Conservation (phyloP, 495 filamentous ascomycete species). For the Trichoderma virens region DNA sequence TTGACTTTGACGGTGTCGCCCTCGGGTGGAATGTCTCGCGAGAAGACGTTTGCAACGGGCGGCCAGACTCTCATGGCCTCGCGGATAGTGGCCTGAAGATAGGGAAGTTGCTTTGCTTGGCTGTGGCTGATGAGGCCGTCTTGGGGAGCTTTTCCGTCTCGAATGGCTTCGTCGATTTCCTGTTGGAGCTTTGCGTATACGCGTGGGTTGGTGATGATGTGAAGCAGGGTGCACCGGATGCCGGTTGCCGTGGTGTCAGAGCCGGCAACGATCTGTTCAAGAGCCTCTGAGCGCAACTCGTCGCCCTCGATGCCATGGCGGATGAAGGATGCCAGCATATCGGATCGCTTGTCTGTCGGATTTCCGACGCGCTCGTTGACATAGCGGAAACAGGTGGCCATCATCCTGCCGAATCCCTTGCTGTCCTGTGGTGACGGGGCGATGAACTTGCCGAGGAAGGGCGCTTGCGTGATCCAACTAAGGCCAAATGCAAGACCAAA, state of each 20-base stretch:
- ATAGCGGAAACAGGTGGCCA: slow-evolving; percentile 23
- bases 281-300: slow-evolving; percentile 25
- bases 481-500: slow-evolving; percentile 13
- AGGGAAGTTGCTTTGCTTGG: slow-evolving; percentile 31
- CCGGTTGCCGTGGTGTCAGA: slow-evolving; percentile 53
- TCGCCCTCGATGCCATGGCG: slow-evolving; percentile 23
- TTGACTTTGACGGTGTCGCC: slow-evolving; percentile 41
- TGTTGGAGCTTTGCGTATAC: slow-evolving; percentile 45
- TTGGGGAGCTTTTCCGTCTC: slow-evolving; percentile 12
- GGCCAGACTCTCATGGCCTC: slow-evolving; percentile 30
- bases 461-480: slow-evolving; percentile 14
- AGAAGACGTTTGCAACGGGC: slow-evolving; percentile 34
- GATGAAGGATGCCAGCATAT: slow-evolving; percentile 34
- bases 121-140: slow-evolving; percentile 21
- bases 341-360: slow-evolving; percentile 17
- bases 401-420: slow-evolving; percentile 20
- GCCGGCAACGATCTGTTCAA: slow-evolving; percentile 41
- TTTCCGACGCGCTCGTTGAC: slow-evolving; percentile 22
- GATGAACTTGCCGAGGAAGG: slow-evolving; percentile 13
- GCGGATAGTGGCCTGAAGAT: slow-evolving; percentile 30
- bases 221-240: slow-evolving; percentile 46
- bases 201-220: slow-evolving; percentile 33
- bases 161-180: slow-evolving; percentile 41
- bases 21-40: slow-evolving; percentile 32
- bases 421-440: slow-evolving; percentile 15